phyloP scores from a whole-genome alignment of 345 rosid species.

The Jatropha curcas region DNA sequence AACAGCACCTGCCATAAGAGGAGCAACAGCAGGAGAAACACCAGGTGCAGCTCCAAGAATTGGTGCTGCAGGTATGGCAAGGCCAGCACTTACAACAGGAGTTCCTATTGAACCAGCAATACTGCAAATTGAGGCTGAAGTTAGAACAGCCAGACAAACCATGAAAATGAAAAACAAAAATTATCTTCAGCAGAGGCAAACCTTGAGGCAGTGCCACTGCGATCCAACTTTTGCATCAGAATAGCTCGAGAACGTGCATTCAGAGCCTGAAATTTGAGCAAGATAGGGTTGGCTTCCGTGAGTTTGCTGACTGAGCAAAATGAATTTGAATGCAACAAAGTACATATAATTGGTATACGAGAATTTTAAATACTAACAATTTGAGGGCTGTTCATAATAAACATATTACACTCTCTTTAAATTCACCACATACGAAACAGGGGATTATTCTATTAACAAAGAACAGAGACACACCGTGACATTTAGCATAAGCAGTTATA shows the following conservation, averaged over 20 bases:
- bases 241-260: constrained; percentile 87
- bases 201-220: constrained; percentile 82
- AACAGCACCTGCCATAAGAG: constrained; percentile 49
- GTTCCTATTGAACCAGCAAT: constrained; percentile 37
- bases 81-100: constrained; percentile 41
- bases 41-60: constrained; percentile 42
- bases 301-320: background rate
- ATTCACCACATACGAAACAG: background rate
- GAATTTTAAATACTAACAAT: background rate
- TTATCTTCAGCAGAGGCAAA: constrained; percentile 26
- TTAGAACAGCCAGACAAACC: constrained; percentile 7
- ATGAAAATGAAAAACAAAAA: background rate
- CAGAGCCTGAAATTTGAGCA: constrained; percentile 58
- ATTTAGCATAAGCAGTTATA: background rate
- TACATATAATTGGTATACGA: background rate
- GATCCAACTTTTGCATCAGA: constrained; percentile 93
- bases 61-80: constrained; percentile 44
- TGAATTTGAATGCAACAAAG: background rate
- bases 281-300: constrained; percentile 4
- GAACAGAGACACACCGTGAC: background rate
- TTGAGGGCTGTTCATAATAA: background rate
- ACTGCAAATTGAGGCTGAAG: constrained; percentile 25
- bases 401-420: background rate
- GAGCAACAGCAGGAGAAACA: constrained; percentile 48
- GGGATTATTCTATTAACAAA: background rate